A percentile compares a stretch with the other conserved stretches of the same genome.
Evolutionary conservation across 495 filamentous ascomycete species (phyloP).

Genomic region (Neohortaea acidophila): DNA sequence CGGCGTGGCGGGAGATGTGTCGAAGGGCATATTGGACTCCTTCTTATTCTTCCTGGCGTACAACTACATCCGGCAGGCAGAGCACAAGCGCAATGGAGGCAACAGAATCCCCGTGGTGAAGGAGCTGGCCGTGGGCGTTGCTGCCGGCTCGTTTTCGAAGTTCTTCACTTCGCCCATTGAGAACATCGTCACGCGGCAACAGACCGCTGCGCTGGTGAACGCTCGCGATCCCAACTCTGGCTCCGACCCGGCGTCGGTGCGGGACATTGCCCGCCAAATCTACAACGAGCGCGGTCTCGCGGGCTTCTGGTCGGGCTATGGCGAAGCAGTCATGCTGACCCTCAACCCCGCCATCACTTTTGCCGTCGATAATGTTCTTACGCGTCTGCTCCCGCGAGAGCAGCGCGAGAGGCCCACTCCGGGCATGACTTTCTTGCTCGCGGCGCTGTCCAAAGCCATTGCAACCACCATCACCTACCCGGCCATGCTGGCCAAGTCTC

Average conservation of each 20-base stretch:
- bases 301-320: constrained; percentile 88
- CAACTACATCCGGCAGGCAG: constrained; percentile 40
- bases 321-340: constrained; percentile 61
- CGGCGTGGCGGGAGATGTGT: constrained; percentile 56
- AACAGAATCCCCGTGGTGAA: constrained; percentile 47
- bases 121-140: constrained; percentile 60
- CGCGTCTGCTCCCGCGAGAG: constrained; percentile 37
- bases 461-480: constrained; percentile 77
- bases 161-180: constrained; percentile 67
- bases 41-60: constrained; percentile 82
- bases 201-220: constrained; percentile 43
- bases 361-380: constrained; percentile 59
- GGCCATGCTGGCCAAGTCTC: constrained; percentile 64
- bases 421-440: constrained; percentile 50
- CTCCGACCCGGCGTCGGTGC: constrained; percentile 29
- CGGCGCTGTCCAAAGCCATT: constrained; percentile 64
- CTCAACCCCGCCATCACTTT: constrained; percentile 81
- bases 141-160: constrained; percentile 64
- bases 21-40: constrained; percentile 56
- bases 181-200: constrained; percentile 71
- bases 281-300: constrained; percentile 51
- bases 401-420: constrained; percentile 35
- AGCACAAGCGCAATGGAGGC: constrained; percentile 28
- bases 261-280: constrained; percentile 50
- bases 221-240: constrained; percentile 5